These are phyloP conservation scores for Claviceps pazoutovae DNA, from an alignment of 2,329 filamentous ascomycete species.

Conservation along the genomic window DNA sequence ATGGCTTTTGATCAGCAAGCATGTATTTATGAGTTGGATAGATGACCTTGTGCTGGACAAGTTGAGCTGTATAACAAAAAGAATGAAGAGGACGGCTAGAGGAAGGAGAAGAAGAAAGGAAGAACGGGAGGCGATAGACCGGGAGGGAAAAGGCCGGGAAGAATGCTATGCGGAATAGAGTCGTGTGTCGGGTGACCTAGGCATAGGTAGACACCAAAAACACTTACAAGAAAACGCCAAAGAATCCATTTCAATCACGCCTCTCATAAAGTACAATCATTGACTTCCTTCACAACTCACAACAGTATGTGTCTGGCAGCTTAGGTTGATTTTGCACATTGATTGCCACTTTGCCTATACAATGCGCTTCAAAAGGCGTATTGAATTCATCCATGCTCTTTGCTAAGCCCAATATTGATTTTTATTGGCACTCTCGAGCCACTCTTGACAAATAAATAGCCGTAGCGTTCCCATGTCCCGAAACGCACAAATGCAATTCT, in stretches of 20 bases:
- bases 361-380: conserved; percentile 1
- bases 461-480: conserved; percentile 28
- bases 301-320: too few species aligned
- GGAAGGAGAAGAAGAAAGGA: not conserved
- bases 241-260: not conserved
- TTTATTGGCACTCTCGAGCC: conserved; percentile 29
- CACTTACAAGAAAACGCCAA: not conserved
- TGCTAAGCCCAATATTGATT: conserved; percentile 24
- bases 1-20: not conserved
- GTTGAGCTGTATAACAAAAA: too few species aligned
- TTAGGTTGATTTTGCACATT: too few species aligned
- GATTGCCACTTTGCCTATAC: too few species aligned
- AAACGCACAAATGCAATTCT: conserved; percentile 34
- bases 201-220: not conserved
- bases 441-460: conserved; percentile 26
- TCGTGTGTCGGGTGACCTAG: not conserved
- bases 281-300: too few species aligned
- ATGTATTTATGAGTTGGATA: not conserved
- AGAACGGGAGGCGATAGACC: too few species aligned
- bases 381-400: conserved; percentile 22
- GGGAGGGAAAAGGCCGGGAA: too few species aligned
- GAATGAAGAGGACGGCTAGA: not conserved
- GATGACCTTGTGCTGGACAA: not conserved
- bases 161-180: too few species aligned
- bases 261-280: too few species aligned